These are phyloP conservation scores for Fusarium burgessii DNA, from an alignment of 2,329 filamentous ascomycete species.

Conservation along the genomic window DNA sequence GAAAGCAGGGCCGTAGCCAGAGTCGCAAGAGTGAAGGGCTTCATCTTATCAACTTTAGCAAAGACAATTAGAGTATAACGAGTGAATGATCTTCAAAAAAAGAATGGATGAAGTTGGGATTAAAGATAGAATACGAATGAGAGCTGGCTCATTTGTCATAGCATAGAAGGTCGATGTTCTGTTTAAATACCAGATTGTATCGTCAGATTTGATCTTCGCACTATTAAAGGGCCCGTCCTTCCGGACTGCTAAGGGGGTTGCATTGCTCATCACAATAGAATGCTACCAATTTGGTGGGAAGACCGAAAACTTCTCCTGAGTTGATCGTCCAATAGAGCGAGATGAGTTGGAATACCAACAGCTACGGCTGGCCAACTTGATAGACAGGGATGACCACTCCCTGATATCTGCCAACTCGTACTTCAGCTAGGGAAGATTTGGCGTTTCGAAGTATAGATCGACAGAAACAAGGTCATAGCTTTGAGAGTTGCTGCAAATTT, in stretches of 20 bases:
- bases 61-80: conserved; percentile 5
- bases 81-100: conserved; percentile 15
- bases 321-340: conserved; percentile 27
- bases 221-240: not conserved
- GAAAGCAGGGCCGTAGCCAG: conserved; percentile 22
- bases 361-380: conserved; percentile 1
- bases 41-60: conserved; percentile 18
- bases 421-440: not conserved
- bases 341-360: conserved; percentile 21
- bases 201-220: not conserved
- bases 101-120: not conserved
- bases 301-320: not conserved
- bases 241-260: not conserved
- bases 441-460: not conserved
- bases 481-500: not conserved
- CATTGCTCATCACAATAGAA: not conserved
- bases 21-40: conserved; percentile 24
- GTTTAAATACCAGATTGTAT: conserved; percentile 16
- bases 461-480: not conserved
- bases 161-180: not conserved
- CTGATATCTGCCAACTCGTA: not conserved
- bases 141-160: conserved; percentile 29
- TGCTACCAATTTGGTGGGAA: not conserved
- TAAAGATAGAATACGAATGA: conserved; percentile 34
- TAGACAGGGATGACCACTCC: not conserved